Evolutionary conservation across 2,329 filamentous ascomycete genomes (phyloP).

Genomic region (Pseudofabraea citricarpa): DNA sequence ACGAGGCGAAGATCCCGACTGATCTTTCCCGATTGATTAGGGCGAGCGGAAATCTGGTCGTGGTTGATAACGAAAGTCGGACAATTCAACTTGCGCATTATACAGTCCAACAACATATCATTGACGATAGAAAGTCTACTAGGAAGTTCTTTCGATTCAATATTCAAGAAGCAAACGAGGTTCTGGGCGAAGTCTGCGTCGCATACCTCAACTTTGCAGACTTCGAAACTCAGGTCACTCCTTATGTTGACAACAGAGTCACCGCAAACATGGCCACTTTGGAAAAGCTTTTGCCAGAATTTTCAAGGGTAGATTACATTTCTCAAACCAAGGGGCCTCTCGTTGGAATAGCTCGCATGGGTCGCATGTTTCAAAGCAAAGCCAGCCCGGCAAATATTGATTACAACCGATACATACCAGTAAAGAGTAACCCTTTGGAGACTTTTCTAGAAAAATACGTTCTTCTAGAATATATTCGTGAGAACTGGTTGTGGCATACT

Average conservation of each 20-base stretch:
- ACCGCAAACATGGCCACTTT: neutral
- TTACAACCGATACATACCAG: neutral
- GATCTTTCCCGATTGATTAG: constrained; percentile 8
- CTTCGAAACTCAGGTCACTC: constrained; percentile 10
- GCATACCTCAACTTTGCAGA: constrained; percentile 12
- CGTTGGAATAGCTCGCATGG: too few relatives aligned
- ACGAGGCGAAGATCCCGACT: constrained; percentile 7
- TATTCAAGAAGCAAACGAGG: constrained; percentile 5
- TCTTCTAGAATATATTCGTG: neutral
- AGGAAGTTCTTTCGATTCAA: constrained; percentile 4
- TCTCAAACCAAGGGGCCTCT: neutral
- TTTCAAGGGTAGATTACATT: neutral
- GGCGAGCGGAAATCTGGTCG: constrained; percentile 10
- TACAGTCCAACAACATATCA: constrained; percentile 13
- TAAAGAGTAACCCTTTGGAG: neutral
- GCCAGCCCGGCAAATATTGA: neutral
- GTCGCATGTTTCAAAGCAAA: neutral
- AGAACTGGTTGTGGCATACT: neutral
- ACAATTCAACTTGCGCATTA: constrained; percentile 12
- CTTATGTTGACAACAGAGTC: neutral
- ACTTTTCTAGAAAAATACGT: neutral
- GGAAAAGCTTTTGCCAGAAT: neutral
- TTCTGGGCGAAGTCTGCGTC: constrained; percentile 11
- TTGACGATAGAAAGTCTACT: neutral
- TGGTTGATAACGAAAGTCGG: constrained; percentile 7